Percentiles rank a stretch among this genome's conserved stretches.
Evolutionary conservation across 2,329 filamentous ascomycete genomes (phyloP).

Genomic region (Fusarium heterosporum): DNA sequence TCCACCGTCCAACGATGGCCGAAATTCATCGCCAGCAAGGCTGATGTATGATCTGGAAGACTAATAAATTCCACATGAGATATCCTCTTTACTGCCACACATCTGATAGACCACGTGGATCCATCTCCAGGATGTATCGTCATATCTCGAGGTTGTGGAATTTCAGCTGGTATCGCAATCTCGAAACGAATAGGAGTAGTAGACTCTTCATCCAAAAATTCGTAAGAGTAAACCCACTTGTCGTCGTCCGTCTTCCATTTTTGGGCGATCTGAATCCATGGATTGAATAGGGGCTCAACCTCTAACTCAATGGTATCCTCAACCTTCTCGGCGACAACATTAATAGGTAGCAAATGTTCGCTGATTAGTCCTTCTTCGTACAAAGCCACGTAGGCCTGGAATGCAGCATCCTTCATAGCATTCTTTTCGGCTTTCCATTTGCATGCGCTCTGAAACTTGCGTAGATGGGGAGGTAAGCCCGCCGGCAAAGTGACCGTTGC

Average conservation of each 20-base stretch:
- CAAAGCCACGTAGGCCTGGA: conserved; percentile 79
- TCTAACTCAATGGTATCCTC: conserved; percentile 51
- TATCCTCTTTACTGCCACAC: conserved; percentile 34
- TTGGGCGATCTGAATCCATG: conserved; percentile 60
- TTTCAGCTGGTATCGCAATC: conserved; percentile 57
- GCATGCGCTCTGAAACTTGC: conserved; percentile 40
- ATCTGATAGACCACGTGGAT: conserved; percentile 51
- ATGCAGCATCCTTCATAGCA: conserved; percentile 84
- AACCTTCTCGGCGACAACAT: conserved; percentile 56
- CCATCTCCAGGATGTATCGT: conserved; percentile 55
- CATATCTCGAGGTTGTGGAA: conserved; percentile 55
- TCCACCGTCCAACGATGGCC: conserved; percentile 59
- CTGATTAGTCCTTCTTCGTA: conserved; percentile 79
- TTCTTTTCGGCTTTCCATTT: conserved; percentile 78
- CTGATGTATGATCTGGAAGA: conserved; percentile 57
- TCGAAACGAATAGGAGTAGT: conserved; percentile 54
- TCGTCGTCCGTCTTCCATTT: conserved; percentile 53
- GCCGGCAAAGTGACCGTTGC: conserved; percentile 78
- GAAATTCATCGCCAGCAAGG: conserved; percentile 61
- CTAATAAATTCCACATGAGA: conserved; percentile 29
- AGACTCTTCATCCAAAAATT: conserved; percentile 51
- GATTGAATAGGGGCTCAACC: conserved; percentile 57
- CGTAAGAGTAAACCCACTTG: conserved; percentile 49
- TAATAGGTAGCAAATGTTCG: conserved; percentile 78
- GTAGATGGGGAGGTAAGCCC: conserved; percentile 66